These are phyloP conservation scores for Adiantum capillusveneris DNA, from an alignment of 75 land plant genomes.

Conservation along the genomic window DNA sequence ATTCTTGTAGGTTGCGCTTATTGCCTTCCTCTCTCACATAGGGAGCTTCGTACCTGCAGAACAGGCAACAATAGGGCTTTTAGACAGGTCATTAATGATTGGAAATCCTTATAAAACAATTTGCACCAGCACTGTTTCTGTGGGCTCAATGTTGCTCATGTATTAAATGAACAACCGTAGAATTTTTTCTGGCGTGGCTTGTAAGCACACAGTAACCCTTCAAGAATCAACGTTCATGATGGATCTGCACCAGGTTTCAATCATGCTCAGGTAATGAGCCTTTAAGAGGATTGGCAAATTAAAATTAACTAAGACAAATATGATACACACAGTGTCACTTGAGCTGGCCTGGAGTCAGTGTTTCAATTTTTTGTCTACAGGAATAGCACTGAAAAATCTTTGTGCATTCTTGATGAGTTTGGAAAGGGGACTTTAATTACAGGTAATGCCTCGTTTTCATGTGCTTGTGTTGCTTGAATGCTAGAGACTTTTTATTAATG, in stretches of 20 bases:
- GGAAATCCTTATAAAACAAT: background rate
- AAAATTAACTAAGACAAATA: no score
- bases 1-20: constrained; percentile 88
- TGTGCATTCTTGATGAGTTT: constrained; percentile 95
- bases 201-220: constrained; percentile 55
- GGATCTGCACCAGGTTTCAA: constrained; percentile 84
- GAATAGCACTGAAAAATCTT: constrained; percentile 75
- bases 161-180: constrained; percentile 26
- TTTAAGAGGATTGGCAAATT: no score
- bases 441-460: no score
- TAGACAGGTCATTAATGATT: constrained; percentile 61
- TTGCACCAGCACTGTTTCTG: no score
- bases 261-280: constrained; percentile 72
- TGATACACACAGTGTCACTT: no score
- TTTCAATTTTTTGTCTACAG: constrained; percentile 26
- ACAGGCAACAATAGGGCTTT: constrained; percentile 72
- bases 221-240: constrained; percentile 96
- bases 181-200: constrained; percentile 82
- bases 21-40: constrained; percentile 87
- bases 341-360: no score
- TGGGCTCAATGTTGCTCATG: no score
- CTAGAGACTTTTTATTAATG: no score
- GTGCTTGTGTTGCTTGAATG: no score
- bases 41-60: constrained; percentile 99
- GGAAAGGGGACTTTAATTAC: constrained; percentile 91